Percentiles rank a stretch among this genome's conserved stretches.
Evolutionary conservation across 2,329 filamentous ascomycete genomes (phyloP).

Genomic region (Corynespora cassiicola): DNA sequence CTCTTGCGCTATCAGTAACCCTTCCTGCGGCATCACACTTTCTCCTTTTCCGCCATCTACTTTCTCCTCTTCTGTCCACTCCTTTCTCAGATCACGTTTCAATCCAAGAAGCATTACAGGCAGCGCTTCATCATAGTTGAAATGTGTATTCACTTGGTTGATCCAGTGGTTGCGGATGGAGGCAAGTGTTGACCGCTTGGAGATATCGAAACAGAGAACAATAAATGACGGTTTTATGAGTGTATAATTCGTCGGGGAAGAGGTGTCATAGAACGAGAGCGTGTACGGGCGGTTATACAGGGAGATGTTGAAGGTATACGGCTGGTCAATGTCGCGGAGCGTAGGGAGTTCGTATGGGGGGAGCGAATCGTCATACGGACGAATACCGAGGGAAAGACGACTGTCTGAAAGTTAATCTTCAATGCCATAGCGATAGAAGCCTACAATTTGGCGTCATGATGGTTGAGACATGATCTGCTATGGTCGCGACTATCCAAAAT

Average conservation of each 20-base stretch:
- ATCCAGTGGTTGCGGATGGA: constrained; percentile 56
- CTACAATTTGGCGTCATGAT: too few species aligned
- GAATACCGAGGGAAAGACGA: constrained; percentile 39
- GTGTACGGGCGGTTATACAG: constrained; percentile 63
- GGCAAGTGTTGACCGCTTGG: constrained; percentile 57
- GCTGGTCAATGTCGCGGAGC: constrained; percentile 63
- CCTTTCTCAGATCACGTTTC: constrained; percentile 62
- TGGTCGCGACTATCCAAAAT: too few species aligned
- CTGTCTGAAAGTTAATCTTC: constrained; percentile 19
- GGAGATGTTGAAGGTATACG: constrained; percentile 64
- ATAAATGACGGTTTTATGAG: constrained; percentile 61
- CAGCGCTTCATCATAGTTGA: constrained; percentile 58
- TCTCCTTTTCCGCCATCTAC: constrained; percentile 40
- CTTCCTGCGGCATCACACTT: constrained; percentile 60
- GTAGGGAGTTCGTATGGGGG: constrained; percentile 47
- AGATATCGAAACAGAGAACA: constrained; percentile 66
- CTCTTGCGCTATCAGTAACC: constrained; percentile 59
- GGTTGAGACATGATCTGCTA: too few species aligned
- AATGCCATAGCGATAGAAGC: constrained; percentile 11
- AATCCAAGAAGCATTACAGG: constrained; percentile 66
- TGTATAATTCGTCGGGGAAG: constrained; percentile 63
- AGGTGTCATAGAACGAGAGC: constrained; percentile 64
- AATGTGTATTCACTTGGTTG: constrained; percentile 55
- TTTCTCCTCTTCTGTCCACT: constrained; percentile 45
- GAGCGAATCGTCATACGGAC: constrained; percentile 29